phyloP scores from a whole-genome alignment of 768 basidiomycete species.

The Paxillus ammoniavirescens region DNA sequence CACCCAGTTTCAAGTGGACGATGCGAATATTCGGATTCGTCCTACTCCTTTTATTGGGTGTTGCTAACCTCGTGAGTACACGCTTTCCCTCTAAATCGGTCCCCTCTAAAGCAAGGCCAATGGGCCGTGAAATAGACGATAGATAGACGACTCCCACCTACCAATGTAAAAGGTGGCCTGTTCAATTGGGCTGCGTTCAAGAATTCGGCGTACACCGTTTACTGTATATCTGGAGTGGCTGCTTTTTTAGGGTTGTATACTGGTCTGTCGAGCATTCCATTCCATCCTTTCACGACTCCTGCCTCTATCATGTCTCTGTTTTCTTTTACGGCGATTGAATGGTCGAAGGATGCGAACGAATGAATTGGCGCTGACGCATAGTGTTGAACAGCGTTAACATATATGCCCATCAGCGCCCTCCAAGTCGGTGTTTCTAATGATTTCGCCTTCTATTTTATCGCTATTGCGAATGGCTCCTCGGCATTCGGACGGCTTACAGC shows the following conservation, averaged over 20 bases:
- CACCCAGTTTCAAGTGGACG: conserved; percentile 68
- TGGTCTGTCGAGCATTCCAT: conserved; percentile 31
- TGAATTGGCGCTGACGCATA: background rate
- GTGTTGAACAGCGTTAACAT: conserved; percentile 53
- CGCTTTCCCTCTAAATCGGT: conserved; percentile 12
- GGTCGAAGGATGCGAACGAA: no score
- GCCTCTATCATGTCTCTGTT: background rate
- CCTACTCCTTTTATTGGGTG: conserved; percentile 47
- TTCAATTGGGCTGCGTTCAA: conserved; percentile 53
- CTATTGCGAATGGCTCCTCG: conserved; percentile 67
- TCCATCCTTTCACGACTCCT: background rate
- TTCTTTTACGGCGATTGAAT: background rate
- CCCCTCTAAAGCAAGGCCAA: background rate
- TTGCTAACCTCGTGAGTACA: conserved; percentile 51
- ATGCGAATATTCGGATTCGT: conserved; percentile 70
- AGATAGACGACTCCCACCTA: conserved; percentile 53
- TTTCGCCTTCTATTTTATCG: conserved; percentile 62
- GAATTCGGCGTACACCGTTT: conserved; percentile 49
- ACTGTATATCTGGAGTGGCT: conserved; percentile 54
- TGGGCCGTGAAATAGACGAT: conserved; percentile 18
- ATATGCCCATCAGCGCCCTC: conserved; percentile 58
- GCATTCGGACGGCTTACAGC: conserved; percentile 57
- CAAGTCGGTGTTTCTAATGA: conserved; percentile 45
- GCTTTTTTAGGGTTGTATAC: conserved; percentile 72
- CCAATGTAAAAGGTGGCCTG: conserved; percentile 54